Percentiles rank a stretch among this genome's conserved stretches.
These are phyloP conservation scores for Alternaria brassicae DNA, from an alignment of 2,329 filamentous ascomycete genomes.

Conservation along the genomic window DNA sequence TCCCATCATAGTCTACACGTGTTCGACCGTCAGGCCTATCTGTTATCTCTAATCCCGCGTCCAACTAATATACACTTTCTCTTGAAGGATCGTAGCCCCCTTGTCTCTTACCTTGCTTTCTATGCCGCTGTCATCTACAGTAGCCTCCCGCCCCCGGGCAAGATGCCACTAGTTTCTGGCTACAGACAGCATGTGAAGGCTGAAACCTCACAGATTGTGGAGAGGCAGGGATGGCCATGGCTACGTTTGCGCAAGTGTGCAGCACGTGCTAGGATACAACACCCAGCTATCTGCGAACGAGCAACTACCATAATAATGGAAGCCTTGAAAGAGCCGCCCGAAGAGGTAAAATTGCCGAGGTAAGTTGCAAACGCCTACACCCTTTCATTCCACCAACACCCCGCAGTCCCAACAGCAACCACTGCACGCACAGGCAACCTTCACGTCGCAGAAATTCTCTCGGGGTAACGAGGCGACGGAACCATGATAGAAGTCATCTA, in stretches of 20 bases:
- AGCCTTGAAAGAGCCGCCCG: neutral
- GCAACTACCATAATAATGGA: too few relatives aligned
- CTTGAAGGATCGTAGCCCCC: constrained; percentile 3
- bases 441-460: neutral
- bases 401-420: constrained; percentile 18
- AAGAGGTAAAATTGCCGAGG: constrained; percentile 24
- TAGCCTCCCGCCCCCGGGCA: constrained; percentile 13
- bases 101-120: constrained; percentile 5
- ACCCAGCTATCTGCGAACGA: neutral
- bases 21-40: constrained; percentile 3
- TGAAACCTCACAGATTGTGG: neutral
- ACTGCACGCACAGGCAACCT: constrained; percentile 12
- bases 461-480: neutral
- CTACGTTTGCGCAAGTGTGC: neutral
- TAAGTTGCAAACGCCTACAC: constrained; percentile 1
- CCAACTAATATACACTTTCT: constrained; percentile 14
- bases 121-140: constrained; percentile 12
- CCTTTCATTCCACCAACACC: constrained; percentile 2
- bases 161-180: constrained; percentile 11
- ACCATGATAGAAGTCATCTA: constrained; percentile 58
- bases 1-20: neutral
- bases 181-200: constrained; percentile 14
- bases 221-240: neutral
- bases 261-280: neutral
- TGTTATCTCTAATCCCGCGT: constrained; percentile 23